Evolutionary conservation across 2,329 filamentous ascomycete genomes (phyloP), one percentile per base, ranked within the genome.

Genomic region (Salinomyces thailandicus): DNA sequence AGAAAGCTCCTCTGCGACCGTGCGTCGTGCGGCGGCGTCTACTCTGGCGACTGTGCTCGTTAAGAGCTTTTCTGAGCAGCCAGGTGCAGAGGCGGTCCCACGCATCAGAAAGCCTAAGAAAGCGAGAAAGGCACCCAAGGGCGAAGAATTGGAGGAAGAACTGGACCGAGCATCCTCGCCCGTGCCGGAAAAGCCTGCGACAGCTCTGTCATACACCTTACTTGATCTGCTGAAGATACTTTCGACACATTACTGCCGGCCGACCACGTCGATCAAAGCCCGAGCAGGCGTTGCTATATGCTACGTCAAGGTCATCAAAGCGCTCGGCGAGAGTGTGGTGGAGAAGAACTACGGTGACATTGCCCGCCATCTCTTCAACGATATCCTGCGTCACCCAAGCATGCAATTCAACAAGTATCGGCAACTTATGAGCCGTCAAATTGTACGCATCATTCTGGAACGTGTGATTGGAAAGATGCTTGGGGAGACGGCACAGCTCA

Each of bases 341-440:
- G 86, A 95, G 60, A 70, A 73, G 30, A 81, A 85, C 50, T 98
- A 95, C 55, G 66, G 80, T 20, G 77, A 75, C 35, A 86, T 98
- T 45, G 75, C 87, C 4, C 79, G 82, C 44, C 85, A 86, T 55
- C 65, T 96, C 19, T 79, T 91, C 5, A 65, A 77, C 17, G 87
- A 96, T 37, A 59, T 98, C 4, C 67, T 96, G 38, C 82, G 82
- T 41, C 77, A 85, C 52, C 67, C 74, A 3, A 81, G 74, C 36
- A 80, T 95, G 42, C 72, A 71, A 35, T 81, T 85, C 55, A 93
- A 94, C 55, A 79, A 89, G 27, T 94, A 95, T 58, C 81, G 89
- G 13, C 72, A 93, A 12, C 69, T 98, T 12, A 80, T 85, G 41
- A 84, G 85, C 2, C 75, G 91, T 37, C 85, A 81, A 55, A 93